A percentile compares a stretch with the other conserved stretches of the same genome.
Conservation (phyloP, 257 asterid genomes). For the Petunia axillaris region DNA sequence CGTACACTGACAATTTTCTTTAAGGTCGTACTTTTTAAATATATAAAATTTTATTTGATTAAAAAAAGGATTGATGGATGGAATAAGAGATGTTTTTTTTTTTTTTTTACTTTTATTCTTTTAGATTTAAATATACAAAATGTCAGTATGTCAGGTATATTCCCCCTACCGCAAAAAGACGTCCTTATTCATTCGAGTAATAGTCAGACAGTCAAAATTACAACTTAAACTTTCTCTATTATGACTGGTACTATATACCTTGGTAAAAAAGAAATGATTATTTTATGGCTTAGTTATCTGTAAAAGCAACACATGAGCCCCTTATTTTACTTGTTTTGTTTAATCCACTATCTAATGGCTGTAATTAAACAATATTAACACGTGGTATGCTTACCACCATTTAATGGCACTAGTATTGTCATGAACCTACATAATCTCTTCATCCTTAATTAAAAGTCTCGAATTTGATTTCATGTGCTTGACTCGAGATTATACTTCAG, state of each 20-base stretch:
- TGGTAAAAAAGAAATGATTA: background rate
- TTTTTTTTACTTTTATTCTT: background rate
- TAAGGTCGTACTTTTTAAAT: too few species aligned
- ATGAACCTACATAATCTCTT: too few species aligned
- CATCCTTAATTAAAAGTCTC: too few species aligned
- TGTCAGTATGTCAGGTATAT: constrained; percentile 32
- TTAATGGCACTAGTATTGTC: background rate
- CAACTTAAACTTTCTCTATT: background rate
- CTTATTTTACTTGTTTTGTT: background rate
- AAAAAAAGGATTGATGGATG: too few species aligned
- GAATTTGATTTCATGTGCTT: too few species aligned
- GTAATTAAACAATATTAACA: background rate
- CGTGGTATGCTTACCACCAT: background rate
- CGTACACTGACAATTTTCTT: too few species aligned
- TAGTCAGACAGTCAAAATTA: constrained; percentile 2
- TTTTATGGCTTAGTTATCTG: constrained; percentile 17
- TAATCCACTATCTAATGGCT: background rate
- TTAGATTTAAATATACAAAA: background rate
- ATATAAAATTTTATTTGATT: too few species aligned
- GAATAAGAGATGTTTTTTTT: constrained; percentile 13
- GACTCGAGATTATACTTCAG: background rate
- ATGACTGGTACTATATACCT: background rate
- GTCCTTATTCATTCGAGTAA: background rate
- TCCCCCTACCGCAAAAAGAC: constrained; percentile 17
- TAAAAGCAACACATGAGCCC: background rate